Base-by-base conservation (phyloP, 2,329 filamentous ascomycete genomes). In the Pseudocercospora musae region DNA sequence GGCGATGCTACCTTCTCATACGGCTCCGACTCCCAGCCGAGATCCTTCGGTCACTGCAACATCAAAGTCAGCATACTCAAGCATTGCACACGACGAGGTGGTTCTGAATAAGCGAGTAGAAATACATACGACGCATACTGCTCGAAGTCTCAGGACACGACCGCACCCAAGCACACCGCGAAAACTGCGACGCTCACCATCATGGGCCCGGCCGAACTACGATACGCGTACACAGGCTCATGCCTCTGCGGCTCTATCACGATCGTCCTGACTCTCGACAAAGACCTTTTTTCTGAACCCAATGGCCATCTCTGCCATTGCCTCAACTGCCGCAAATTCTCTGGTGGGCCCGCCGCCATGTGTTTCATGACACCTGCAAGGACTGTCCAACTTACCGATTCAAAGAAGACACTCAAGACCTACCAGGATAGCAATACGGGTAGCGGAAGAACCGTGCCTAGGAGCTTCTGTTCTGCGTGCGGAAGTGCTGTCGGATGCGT, bases 251-350 rank as follows among this genome's bases (percentile, higher is more conserved):
- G 62, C 1, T 78, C 73, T 15, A 78, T 81, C 65, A 73, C 37
- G 23, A 29, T 67, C 44, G 31, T 23, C 11, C 55, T 67, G 4
- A 57, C 15, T 0, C 33, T 63, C 13, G 62, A 74, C 55, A 78
- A 80, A 10, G 76, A 79, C 13, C 74, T 80, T 37, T 80, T 79
- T 66, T 72, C 72, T 2, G 69, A 68, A 29, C 73, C 74, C n/a
- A 68, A 77, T 53, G 78, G 79, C 1, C 76, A 78, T 61, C 66
- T 80, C 4, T 81, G 79, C 68, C 78, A 81, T 63, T 81, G 80
- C 69, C 64, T 69, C 20, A 81, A 80, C 59, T 81, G 79, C 68
- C 76, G 77, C 49, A 80, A 80, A 63, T 73, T 75, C 0, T 73
- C 78, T 0, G 52, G 27, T 0, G 61, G 61, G 0, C 55, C 53